Percentiles rank a stretch among this genome's conserved stretches.
These are phyloP conservation scores for Nemania diffusa DNA, from an alignment of 2,329 filamentous ascomycete genomes.

Conservation along the genomic window DNA sequence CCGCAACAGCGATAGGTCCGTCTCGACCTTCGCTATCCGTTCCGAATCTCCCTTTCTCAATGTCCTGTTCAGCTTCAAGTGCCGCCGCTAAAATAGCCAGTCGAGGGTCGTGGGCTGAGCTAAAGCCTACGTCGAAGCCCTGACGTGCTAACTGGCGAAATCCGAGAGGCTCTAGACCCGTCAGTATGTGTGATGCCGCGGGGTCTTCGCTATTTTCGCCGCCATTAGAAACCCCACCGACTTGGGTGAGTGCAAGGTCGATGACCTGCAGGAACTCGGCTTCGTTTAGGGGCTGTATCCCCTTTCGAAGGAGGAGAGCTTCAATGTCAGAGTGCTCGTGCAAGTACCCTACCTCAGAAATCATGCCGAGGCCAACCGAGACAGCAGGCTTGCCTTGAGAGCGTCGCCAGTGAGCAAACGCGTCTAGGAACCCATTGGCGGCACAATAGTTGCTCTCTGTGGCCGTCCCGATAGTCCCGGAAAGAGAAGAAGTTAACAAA, in stretches of 20 bases:
- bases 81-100: neutral
- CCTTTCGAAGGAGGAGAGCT: conserved; percentile 35
- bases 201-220: too few relatives aligned
- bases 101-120: conserved; percentile 1
- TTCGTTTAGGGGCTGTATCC: conserved; percentile 40
- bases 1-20: neutral
- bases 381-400: conserved; percentile 1
- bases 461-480: conserved; percentile 46
- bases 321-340: conserved; percentile 47
- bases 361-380: conserved; percentile 47
- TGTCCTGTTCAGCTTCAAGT: neutral
- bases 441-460: conserved; percentile 53
- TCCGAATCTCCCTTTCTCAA: too few relatives aligned
- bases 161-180: conserved; percentile 36
- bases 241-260: conserved; percentile 29
- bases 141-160: too few relatives aligned
- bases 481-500: conserved; percentile 44
- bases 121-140: too few relatives aligned
- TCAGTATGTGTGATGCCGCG: conserved; percentile 42
- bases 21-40: neutral
- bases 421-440: conserved; percentile 51
- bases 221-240: too few relatives aligned
- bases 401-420: conserved; percentile 9
- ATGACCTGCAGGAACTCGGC: conserved; percentile 44
- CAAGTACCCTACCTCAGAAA: conserved; percentile 51